Evolutionary conservation across 352 stramenopile genomes (phyloP), one percentile per base, ranked within the genome.

Genomic region (Thalassiosira hispida): DNA sequence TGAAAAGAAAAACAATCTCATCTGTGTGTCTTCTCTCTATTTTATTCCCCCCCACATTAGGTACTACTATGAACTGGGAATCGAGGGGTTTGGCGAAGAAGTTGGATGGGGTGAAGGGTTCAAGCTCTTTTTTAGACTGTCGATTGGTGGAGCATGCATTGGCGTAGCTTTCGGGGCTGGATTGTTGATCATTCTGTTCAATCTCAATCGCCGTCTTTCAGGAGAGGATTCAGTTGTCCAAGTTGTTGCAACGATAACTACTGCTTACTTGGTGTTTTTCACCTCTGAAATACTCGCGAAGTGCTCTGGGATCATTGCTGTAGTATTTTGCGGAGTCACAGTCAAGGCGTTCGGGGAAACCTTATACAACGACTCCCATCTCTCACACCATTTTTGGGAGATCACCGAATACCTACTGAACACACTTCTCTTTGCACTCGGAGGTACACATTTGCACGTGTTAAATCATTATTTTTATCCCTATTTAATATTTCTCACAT

Each of bases 291-390:
- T 85, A 16, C 23, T 85, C 14, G 55, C 55, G 16, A 1, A 55
- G 22, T 85, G 78, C 55, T 77, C 71, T 46, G 92, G 92, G 55
- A 90, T 96, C 31, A 93, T 96, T 57, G 81, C 90, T 8, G 81
- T 81, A 46, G 79, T 96, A 5, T 53, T 68, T 18, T 86, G 75
- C 70, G 92, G 91, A 47, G 40, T 96, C 9, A 76, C 71, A 0
- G 74, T 84, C 2, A 90, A 88, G 59, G 78, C 79, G 9, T 83
- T 93, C 25, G 91, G 90, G n/a, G 56, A 82, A 42, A 82, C 66
- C 1, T 52, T 87, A 6, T 81, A 95, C 38, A 91, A 93, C 59
- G 76, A 93, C 60, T 46, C 40, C 2, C 71, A 91, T 14, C 47
- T 93, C 18, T 82, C 91, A 62, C 59, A 93, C 53, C 68, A 88